These are phyloP conservation scores for Agroathelia rolfsii DNA, from an alignment of 1,284 basidiomycete species.

Conservation along the genomic window DNA sequence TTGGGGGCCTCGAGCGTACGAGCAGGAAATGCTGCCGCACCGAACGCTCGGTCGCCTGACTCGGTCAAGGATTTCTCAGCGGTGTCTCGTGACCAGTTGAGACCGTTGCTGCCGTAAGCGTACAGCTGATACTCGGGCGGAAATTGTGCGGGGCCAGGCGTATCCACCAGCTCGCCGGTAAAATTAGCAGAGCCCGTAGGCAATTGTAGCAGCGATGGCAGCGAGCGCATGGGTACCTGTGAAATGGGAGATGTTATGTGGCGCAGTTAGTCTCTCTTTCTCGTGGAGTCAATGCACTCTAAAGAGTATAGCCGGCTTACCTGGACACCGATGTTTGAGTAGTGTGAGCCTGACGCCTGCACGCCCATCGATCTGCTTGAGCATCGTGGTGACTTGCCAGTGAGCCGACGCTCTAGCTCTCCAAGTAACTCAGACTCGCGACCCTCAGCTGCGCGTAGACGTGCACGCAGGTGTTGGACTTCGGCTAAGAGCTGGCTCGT, in stretches of 20 bases:
- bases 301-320: slow-evolving; percentile 27
- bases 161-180: slow-evolving; percentile 35
- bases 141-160: slow-evolving; percentile 28
- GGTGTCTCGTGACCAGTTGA: slow-evolving; percentile 42
- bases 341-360: slow-evolving; percentile 45
- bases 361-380: slow-evolving; percentile 21
- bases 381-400: slow-evolving; percentile 9
- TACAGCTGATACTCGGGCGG: slow-evolving; percentile 41
- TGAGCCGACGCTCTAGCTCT: slow-evolving; percentile 44
- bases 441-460: slow-evolving; percentile 52
- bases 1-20: too few relatives aligned
- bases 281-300: slow-evolving; percentile 9
- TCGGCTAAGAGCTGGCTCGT: slow-evolving; percentile 38
- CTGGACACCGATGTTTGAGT: slow-evolving; percentile 35
- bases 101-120: slow-evolving; percentile 37
- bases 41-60: too few relatives aligned
- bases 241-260: slow-evolving; percentile 11
- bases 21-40: too few relatives aligned
- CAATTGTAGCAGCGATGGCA: slow-evolving; percentile 64
- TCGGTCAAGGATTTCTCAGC: slow-evolving; percentile 29
- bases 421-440: slow-evolving; percentile 56
- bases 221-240: slow-evolving; percentile 61
- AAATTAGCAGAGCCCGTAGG: slow-evolving; percentile 44
- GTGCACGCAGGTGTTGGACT: slow-evolving; percentile 54
- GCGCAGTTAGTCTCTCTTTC: too few relatives aligned